phyloP scores from a whole-genome alignment of 2,329 filamentous ascomycete genomes.

The Rosellinia necatrix region DNA sequence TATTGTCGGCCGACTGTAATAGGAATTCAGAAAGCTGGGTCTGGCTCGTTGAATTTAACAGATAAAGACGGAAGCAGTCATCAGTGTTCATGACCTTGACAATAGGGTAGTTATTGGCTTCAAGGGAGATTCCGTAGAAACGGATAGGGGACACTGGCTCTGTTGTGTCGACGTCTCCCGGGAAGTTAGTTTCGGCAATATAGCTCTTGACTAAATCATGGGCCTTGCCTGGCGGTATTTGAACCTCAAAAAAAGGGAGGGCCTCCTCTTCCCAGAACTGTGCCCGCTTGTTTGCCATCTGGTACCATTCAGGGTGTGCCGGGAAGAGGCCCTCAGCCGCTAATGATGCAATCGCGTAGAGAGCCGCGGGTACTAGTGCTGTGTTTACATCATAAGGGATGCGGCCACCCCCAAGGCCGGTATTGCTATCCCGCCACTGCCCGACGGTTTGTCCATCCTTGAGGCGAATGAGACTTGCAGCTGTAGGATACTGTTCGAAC shows the following conservation, averaged over 20 bases:
- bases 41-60: slow-evolving; percentile 64
- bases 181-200: slow-evolving; percentile 47
- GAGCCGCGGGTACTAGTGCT: slow-evolving; percentile 63
- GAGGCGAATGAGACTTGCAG: slow-evolving; percentile 62
- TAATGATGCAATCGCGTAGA: slow-evolving; percentile 61
- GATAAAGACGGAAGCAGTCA: slow-evolving; percentile 65
- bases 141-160: slow-evolving; percentile 49
- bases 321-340: slow-evolving; percentile 56
- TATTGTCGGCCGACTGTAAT: slow-evolving; percentile 60
- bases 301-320: slow-evolving; percentile 51
- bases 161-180: slow-evolving; percentile 50
- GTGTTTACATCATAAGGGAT: slow-evolving; percentile 71
- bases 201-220: slow-evolving; percentile 54
- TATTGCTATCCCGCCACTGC: slow-evolving; percentile 66
- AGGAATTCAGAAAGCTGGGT: slow-evolving; percentile 60
- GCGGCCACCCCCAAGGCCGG: slow-evolving; percentile 63
- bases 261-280: slow-evolving; percentile 66
- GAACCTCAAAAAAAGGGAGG: slow-evolving; percentile 59
- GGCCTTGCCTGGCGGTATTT: slow-evolving; percentile 50
- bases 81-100: slow-evolving; percentile 67
- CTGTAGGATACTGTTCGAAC: slow-evolving; percentile 57
- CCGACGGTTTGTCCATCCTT: slow-evolving; percentile 60
- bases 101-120: slow-evolving; percentile 53
- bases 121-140: slow-evolving; percentile 62
- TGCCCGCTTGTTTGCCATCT: slow-evolving; percentile 54